Evolutionary conservation across 1,284 basidiomycete species (phyloP).

Genomic region (Irpex sp.): DNA sequence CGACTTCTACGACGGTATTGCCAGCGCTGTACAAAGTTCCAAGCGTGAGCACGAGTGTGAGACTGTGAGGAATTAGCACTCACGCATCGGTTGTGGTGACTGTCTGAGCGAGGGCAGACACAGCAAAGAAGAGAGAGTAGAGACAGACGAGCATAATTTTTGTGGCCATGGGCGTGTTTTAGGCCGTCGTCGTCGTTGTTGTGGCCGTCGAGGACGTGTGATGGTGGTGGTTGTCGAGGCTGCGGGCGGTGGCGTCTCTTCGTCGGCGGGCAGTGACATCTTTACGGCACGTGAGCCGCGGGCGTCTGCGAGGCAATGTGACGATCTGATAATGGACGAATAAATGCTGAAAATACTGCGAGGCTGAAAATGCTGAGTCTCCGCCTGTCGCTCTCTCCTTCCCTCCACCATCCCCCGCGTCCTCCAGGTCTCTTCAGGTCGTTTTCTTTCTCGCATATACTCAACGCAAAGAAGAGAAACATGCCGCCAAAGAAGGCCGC

Average conservation of each 20-base stretch:
- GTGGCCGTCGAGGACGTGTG: neutral
- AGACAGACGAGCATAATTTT: neutral
- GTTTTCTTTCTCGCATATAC: conserved; percentile 22
- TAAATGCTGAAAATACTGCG: conserved; percentile 3
- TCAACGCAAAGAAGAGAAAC: conserved; percentile 43
- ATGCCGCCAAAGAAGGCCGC: conserved; percentile 88
- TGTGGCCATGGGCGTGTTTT: neutral
- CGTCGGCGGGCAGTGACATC: neutral
- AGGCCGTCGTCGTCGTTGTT: neutral
- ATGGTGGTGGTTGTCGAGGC: neutral
- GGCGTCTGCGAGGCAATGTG: neutral
- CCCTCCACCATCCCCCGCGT: conserved; percentile 10
- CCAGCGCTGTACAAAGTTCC: conserved; percentile 38
- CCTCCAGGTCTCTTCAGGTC: conserved; percentile 15
- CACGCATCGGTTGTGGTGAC: conserved; percentile 42
- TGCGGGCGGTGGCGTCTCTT: neutral
- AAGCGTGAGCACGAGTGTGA: neutral
- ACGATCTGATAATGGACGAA: conserved; percentile 1
- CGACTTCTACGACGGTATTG: conserved; percentile 47
- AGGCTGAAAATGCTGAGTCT: conserved; percentile 11
- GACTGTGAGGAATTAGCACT: conserved; percentile 18
- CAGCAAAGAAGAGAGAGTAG: conserved; percentile 26
- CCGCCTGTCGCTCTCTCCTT: neutral
- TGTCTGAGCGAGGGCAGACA: conserved; percentile 41
- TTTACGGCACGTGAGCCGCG: neutral